Conservation (phyloP, 139 green algal genomes). For the Coccomyxa sp. region DNA sequence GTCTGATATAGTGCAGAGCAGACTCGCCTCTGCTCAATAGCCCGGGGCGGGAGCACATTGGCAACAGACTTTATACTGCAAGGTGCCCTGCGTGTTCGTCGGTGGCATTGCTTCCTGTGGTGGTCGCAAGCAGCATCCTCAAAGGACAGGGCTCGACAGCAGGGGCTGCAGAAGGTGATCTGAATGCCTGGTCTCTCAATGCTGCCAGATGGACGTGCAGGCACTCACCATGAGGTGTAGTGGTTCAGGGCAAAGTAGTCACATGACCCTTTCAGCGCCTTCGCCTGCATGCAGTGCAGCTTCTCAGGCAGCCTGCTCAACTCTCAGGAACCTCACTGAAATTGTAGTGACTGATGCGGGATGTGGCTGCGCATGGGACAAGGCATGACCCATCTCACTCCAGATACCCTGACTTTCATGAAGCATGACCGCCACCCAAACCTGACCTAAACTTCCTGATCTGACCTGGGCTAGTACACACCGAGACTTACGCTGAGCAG, state of each 20-base stretch:
- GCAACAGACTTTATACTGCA: not conserved
- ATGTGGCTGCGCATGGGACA: not conserved
- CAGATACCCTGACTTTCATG: not conserved
- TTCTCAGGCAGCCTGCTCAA: not conserved
- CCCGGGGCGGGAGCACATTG: too few species aligned
- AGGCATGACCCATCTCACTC: not conserved
- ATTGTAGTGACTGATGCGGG: too few species aligned
- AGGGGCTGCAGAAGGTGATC: not conserved
- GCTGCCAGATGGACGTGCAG: not conserved
- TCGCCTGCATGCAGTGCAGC: constrained; percentile 12
- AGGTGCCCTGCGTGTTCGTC: not conserved
- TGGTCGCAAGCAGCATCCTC: too few species aligned
- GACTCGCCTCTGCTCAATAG: not conserved
- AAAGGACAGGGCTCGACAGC: not conserved
- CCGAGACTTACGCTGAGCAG: not conserved
- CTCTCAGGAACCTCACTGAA: not conserved
- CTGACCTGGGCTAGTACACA: not conserved
- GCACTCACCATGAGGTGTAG: constrained; percentile 40
- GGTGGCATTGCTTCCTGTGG: not conserved
- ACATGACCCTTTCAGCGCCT: constrained; percentile 35
- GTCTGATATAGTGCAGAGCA: not conserved
- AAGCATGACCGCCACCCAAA: not conserved
- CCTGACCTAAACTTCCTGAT: not conserved
- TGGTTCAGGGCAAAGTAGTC: constrained; percentile 63
- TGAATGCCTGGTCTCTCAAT: not conserved